These are phyloP conservation scores for Termitomyces sp. DNA, from an alignment of 768 basidiomycete species.

Conservation along the genomic window DNA sequence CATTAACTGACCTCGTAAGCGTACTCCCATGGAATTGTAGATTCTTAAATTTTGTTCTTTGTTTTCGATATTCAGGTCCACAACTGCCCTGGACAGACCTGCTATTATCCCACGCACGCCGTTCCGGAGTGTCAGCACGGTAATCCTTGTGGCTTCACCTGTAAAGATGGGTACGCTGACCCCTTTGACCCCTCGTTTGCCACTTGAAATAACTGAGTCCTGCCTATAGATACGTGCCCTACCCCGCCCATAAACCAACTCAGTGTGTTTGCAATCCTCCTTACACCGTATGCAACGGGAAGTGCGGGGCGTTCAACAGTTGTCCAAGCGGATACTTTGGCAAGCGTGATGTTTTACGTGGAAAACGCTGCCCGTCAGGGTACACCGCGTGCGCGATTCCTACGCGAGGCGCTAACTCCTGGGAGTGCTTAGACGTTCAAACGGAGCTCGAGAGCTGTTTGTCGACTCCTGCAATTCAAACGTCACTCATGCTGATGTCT, in stretches of 20 bases:
- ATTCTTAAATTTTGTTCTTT: background rate
- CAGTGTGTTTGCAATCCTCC: conserved; percentile 39
- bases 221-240: conserved; percentile 6
- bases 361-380: conserved; percentile 30
- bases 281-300: conserved; percentile 42
- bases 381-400: conserved; percentile 39
- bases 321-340: conserved; percentile 27
- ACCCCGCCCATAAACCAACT: conserved; percentile 27
- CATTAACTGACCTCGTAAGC: conserved; percentile 31
- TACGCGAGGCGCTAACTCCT: conserved; percentile 30
- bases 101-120: conserved; percentile 37
- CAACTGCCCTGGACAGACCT: conserved; percentile 17
- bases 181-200: background rate
- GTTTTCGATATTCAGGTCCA: background rate
- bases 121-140: conserved; percentile 27
- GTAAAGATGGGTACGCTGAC: conserved; percentile 36
- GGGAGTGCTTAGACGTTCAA: conserved; percentile 46
- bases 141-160: conserved; percentile 40
- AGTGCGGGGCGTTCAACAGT: conserved; percentile 31
- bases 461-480: conserved; percentile 15
- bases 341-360: conserved; percentile 25
- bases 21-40: background rate
- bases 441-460: conserved; percentile 49
- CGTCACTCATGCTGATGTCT: background rate
- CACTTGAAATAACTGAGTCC: background rate